Base-by-base conservation (phyloP, 2,329 filamentous ascomycete genomes). In the Verruconis gallopava region DNA sequence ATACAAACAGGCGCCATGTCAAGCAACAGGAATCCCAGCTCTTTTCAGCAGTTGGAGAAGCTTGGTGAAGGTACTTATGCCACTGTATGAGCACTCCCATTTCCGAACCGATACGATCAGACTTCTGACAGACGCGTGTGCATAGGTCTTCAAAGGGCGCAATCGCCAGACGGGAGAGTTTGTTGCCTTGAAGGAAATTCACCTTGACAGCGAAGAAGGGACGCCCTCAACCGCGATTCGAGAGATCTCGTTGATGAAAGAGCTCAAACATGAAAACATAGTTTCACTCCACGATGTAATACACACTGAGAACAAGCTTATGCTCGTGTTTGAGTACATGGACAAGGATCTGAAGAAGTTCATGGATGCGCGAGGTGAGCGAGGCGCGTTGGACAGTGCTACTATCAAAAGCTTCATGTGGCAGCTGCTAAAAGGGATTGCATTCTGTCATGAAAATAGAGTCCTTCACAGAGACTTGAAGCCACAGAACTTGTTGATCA, bases 351-450 rank as follows among this genome's bases (percentile, higher is more conserved):
- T 98, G 9, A 98, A 98, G 70, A 85, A 93, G 58, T 96, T 95
- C 65, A 98, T 98, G 91, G 91, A 98, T 60, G 84, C 80, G 4
- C 74, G 86, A 45, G 86, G 88, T 54, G 85, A 95, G 53, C 75
- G 86, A 40, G 89, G 91, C 47, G 85, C 86, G 38, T 72, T 98
- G 43, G 88, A 94, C 59, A 83, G 85, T 30, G 67, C 74, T 43
- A 91, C 85, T 43, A 95, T 98, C 73, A 96, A 96, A 67, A 93
- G 85, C 18, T 98, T 96, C 73, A 96, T 96, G 89, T 91, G 89
- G 65, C 91, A 98, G 66, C 76, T 98, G 21, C 77, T 96, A 47
- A 80, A 85, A 55, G 91, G 91, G 43, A 95, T 96, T 55, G 88
- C 91, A 47, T 98, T 96, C 60, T 98, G 91, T 66, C 91, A 98